phyloP scores from a whole-genome alignment of 371 early-diverging fungal species.

The Mucor indicus region DNA sequence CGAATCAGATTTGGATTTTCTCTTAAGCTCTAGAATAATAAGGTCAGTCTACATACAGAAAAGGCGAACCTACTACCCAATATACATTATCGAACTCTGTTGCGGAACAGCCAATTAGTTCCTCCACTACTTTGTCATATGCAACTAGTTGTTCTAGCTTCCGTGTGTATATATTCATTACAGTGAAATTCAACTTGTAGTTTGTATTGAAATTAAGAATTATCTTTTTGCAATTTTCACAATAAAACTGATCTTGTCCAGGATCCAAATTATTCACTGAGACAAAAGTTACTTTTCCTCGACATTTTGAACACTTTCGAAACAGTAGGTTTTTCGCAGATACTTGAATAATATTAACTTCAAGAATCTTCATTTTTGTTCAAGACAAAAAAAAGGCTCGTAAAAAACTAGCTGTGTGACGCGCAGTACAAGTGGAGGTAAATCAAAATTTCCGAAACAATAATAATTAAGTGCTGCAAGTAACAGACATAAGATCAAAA shows the following conservation, averaged over 20 bases:
- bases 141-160: background rate
- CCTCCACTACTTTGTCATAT: constrained; percentile 3
- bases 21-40: too few species aligned
- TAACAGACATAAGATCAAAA: too few species aligned
- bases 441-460: too few species aligned
- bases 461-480: too few species aligned
- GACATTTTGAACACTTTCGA: background rate
- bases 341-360: background rate
- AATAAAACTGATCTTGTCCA: background rate
- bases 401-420: background rate
- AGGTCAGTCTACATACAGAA: too few species aligned
- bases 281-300: too few species aligned
- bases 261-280: too few species aligned
- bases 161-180: background rate
- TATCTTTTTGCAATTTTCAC: constrained; percentile 3
- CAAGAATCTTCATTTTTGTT: background rate
- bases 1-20: too few species aligned
- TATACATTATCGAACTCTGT: constrained; percentile 5
- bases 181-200: constrained; percentile 1
- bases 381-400: background rate
- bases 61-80: too few species aligned
- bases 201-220: background rate
- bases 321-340: background rate
- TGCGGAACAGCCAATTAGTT: constrained; percentile 4
- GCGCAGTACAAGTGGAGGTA: too few species aligned